phyloP scores from a whole-genome alignment of 345 rosid genomes.

The Hypericum perforatum region DNA sequence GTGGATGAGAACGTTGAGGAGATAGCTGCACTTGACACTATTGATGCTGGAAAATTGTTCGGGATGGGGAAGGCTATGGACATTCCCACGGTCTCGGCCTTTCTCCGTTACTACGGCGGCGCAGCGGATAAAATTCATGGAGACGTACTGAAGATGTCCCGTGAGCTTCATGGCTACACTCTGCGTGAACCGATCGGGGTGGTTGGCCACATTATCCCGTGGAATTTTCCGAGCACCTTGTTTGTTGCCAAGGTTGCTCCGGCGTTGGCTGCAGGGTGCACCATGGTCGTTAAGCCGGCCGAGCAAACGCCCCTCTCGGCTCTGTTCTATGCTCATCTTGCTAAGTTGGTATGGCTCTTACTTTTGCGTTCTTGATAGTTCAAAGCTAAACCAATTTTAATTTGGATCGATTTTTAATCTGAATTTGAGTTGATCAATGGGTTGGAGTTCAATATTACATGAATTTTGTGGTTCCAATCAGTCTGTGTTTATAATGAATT shows the following conservation, averaged over 20 bases:
- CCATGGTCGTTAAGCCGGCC: conserved; percentile 77
- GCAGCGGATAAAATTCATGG: conserved; percentile 93
- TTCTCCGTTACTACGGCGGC: conserved; percentile 66
- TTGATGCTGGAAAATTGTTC: conserved; percentile 64
- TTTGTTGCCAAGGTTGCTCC: conserved; percentile 63
- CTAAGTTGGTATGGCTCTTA: conserved; percentile 28
- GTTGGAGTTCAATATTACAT: too few relatives aligned
- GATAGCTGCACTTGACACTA: conserved; percentile 52
- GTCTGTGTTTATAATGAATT: too few relatives aligned
- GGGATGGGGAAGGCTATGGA: conserved; percentile 29
- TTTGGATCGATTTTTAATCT: not conserved
- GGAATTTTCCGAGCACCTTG: conserved; percentile 69
- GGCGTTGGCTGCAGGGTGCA: conserved; percentile 80
- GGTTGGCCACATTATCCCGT: conserved; percentile 66
- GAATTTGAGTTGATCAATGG: too few relatives aligned
- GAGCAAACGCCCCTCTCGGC: conserved; percentile 92
- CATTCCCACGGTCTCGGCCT: conserved; percentile 30
- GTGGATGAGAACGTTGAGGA: conserved; percentile 52
- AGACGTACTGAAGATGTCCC: conserved; percentile 49
- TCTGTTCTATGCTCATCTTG: conserved; percentile 53
- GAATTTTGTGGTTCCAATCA: too few relatives aligned
- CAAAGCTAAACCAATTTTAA: not conserved
- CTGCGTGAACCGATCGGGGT: conserved; percentile 78
- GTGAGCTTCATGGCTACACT: conserved; percentile 52
- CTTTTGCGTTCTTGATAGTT: too few relatives aligned